phyloP scores from a whole-genome alignment of 345 rosid genomes.

The Eucalyptus erythrocorys region DNA sequence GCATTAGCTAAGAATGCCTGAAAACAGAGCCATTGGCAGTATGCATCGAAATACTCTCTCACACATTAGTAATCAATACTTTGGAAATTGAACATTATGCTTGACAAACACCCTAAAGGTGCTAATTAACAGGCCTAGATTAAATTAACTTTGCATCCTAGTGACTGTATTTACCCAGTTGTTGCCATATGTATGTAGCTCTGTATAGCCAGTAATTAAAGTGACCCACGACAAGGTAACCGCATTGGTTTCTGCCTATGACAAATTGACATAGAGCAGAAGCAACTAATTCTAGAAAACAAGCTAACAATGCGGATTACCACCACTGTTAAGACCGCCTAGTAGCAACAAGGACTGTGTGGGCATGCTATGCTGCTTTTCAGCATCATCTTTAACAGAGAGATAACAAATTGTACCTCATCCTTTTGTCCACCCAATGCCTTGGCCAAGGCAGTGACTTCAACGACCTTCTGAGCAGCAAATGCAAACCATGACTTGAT shows the following conservation, averaged over 20 bases:
- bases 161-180: background rate
- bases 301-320: background rate
- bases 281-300: background rate
- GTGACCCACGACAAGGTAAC: background rate
- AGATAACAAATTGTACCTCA: constrained; percentile 29
- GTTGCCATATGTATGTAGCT: background rate
- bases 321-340: background rate
- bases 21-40: background rate
- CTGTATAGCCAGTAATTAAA: background rate
- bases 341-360: too few relatives aligned
- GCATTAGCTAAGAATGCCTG: constrained; percentile 66
- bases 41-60: background rate
- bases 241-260: fast-evolving
- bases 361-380: too few relatives aligned
- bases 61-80: background rate
- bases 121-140: background rate
- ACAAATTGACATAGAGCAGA: too few relatives aligned
- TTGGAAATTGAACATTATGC: background rate
- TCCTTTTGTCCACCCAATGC: constrained; percentile 65
- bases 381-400: background rate
- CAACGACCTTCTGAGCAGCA: constrained; percentile 84
- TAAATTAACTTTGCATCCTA: background rate
- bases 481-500: constrained; percentile 89
- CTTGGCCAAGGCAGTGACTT: constrained; percentile 88
- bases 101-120: background rate